Percentiles rank a stretch among this genome's conserved stretches.
These are phyloP conservation scores for Metschnikowia chrysomelidarum DNA, from an alignment of 805 yeast species.

Conservation along the genomic window DNA sequence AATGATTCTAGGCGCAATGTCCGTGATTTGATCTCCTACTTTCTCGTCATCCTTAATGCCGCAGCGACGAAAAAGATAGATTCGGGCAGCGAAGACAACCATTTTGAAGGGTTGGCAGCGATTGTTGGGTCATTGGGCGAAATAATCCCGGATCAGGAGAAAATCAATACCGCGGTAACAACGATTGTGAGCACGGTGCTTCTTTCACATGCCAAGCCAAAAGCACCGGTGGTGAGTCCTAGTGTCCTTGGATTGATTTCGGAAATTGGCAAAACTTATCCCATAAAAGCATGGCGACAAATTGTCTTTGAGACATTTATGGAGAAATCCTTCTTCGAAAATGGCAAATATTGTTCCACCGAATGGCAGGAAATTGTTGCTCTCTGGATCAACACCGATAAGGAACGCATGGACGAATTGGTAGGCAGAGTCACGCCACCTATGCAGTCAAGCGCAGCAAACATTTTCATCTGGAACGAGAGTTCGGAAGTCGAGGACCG, in stretches of 20 bases:
- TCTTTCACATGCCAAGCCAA: conserved; percentile 51
- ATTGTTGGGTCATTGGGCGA: conserved; percentile 26
- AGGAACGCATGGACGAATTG: conserved; percentile 56
- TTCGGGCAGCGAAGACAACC: not conserved
- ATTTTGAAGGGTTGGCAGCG: conserved; percentile 27
- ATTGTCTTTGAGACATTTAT: conserved; percentile 61
- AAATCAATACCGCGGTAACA: conserved; percentile 47
- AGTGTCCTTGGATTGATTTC: conserved; percentile 47
- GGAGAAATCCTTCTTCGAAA: conserved; percentile 55
- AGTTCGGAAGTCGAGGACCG: conserved; percentile 55
- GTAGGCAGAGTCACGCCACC: conserved; percentile 33
- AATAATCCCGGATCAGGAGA: conserved; percentile 53
- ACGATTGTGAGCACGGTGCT: conserved; percentile 53
- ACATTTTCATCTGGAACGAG: conserved; percentile 73
- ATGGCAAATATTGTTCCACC: conserved; percentile 14
- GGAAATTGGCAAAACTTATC: conserved; percentile 31
- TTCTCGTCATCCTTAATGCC: conserved; percentile 28
- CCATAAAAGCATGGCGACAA: conserved; percentile 60
- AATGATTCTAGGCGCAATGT: conserved; percentile 61
- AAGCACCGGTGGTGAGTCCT: conserved; percentile 34
- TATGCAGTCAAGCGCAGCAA: conserved; percentile 49
- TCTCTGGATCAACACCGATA: conserved; percentile 65
- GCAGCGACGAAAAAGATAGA: conserved; percentile 10
- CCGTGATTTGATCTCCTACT: conserved; percentile 50
- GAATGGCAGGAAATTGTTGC: conserved; percentile 57